Percentiles rank a stretch among this genome's conserved stretches.
These are phyloP conservation scores for Lipomyces yamadae DNA, from an alignment of 805 yeast species.

Conservation along the genomic window DNA sequence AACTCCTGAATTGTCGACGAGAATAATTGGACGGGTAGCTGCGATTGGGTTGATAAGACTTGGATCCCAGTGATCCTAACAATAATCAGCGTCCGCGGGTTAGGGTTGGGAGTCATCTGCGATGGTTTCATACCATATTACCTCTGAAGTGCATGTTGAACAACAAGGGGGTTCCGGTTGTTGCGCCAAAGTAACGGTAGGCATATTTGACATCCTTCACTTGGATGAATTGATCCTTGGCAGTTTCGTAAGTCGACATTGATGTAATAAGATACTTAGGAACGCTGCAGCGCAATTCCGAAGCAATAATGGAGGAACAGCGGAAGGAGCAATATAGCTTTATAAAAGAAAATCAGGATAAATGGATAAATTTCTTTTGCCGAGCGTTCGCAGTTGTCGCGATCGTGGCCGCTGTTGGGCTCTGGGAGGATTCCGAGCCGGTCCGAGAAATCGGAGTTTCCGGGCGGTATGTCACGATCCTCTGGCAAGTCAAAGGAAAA, in stretches of 20 bases:
- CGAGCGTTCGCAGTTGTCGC: constrained; percentile 58
- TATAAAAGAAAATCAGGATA: no score
- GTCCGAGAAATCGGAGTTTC: constrained; percentile 52
- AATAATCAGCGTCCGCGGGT: no score
- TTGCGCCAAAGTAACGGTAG: constrained; percentile 1
- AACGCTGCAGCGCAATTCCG: neutral
- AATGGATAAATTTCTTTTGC: constrained; percentile 42
- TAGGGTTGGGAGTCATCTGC: no score
- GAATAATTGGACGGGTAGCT: neutral
- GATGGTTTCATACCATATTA: no score
- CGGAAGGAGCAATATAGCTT: neutral
- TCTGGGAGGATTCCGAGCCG: constrained; percentile 57
- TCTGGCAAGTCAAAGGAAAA: constrained; percentile 49
- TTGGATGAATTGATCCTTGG: neutral
- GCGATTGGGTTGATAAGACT: neutral
- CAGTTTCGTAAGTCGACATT: constrained; percentile 5
- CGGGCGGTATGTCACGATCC: constrained; percentile 52
- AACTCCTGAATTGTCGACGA: constrained; percentile 3
- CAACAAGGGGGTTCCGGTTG: neutral
- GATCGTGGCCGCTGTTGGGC: constrained; percentile 51
- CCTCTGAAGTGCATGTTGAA: neutral
- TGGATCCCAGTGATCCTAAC: neutral
- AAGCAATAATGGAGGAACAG: neutral
- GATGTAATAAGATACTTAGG: neutral
- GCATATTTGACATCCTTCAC: neutral